Base-by-base conservation (phyloP, 805 yeast genomes). In the Cephaloascus albidus region DNA sequence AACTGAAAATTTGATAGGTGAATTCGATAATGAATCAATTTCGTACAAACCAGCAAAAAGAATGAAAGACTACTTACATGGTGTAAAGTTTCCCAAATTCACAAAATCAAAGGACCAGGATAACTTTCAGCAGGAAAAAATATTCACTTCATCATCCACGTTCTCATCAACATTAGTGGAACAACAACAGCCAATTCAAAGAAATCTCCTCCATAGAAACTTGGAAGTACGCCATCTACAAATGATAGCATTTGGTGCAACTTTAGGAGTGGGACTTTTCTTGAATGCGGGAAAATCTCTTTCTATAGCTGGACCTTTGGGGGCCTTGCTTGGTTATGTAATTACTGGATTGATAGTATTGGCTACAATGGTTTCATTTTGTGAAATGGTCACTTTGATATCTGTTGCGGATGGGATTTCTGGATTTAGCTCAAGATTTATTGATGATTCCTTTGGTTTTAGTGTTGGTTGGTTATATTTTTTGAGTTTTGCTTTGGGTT, bases 331-430 rank as follows among this genome's bases (percentile, higher is more conserved):
- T 34, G 67, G 70, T 18, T 66, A 64, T 45, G 27, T 54, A 1
- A 43, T 66, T 3, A 60, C 66, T 46, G 72, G 72, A 1, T 44
- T 65, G 4, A 53, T 66, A 12, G 71, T 66, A 0, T 46, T 65
- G 20, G 55, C 64, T 15, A 64, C 72, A 2, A 61, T 66, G 43
- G 52, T 63, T 26, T 65, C 70, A 8, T 66, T 66, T 43, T 65
- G 70, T 45, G 72, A 66, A 45, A 66, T 66, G 71, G 72, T 66
- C 4, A 65, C 72, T 2, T 66, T 66, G 42, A 63, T 66, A 6
- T 65, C 72, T 1, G 68, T 66, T n/a, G 64, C 65, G 12, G 72
- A 66, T 43, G 72, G 72, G 2, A 70, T 66, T 12, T 63, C 70
- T 1, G 72, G 72, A 1, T 47, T 66, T 36, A 58, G 70, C 27